Percentiles rank a stretch among this genome's conserved stretches.
These are phyloP conservation scores for Basipetospora chlamydospora DNA, from an alignment of 2,329 filamentous ascomycete genomes.

Conservation along the genomic window DNA sequence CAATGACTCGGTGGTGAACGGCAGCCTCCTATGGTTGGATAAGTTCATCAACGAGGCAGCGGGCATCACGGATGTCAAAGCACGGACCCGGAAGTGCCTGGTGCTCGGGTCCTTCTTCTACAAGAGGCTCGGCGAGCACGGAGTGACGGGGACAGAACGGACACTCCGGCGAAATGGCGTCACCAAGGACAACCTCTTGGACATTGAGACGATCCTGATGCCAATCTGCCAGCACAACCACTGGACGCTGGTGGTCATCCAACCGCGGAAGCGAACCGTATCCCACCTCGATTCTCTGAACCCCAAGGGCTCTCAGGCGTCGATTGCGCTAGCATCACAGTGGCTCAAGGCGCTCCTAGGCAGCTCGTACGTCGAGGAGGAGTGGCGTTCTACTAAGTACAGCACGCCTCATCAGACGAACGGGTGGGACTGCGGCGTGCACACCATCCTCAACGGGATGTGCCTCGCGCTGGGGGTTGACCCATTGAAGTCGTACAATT, in stretches of 20 bases:
- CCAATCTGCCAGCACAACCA: constrained; percentile 52
- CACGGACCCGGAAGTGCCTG: constrained; percentile 40
- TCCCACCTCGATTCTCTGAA: constrained; percentile 57
- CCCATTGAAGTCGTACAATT: constrained; percentile 32
- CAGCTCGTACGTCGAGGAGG: constrained; percentile 35
- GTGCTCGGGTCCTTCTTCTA: constrained; percentile 55
- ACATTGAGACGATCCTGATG: constrained; percentile 53
- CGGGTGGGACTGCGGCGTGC: constrained; percentile 62
- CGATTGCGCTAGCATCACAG: constrained; percentile 27
- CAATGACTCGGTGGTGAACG: constrained; percentile 64
- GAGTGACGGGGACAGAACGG: constrained; percentile 31
- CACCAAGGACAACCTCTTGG: constrained; percentile 43
- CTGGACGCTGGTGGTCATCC: constrained; percentile 59
- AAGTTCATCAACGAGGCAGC: constrained; percentile 40
- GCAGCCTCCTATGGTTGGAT: constrained; percentile 46
- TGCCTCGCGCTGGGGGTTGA: constrained; percentile 41
- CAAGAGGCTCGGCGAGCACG: constrained; percentile 33
- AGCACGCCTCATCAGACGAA: constrained; percentile 47
- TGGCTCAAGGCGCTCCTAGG: constrained; percentile 47
- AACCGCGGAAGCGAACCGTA: constrained; percentile 43
- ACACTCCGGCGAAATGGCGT: constrained; percentile 44
- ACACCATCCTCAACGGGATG: constrained; percentile 59
- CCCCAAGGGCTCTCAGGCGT: constrained; percentile 20
- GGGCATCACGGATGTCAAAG: constrained; percentile 33
- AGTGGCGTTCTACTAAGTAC: constrained; percentile 44